Conservation (phyloP, 2,329 filamentous ascomycete species). For the Scolecobasidium constrictum region DNA sequence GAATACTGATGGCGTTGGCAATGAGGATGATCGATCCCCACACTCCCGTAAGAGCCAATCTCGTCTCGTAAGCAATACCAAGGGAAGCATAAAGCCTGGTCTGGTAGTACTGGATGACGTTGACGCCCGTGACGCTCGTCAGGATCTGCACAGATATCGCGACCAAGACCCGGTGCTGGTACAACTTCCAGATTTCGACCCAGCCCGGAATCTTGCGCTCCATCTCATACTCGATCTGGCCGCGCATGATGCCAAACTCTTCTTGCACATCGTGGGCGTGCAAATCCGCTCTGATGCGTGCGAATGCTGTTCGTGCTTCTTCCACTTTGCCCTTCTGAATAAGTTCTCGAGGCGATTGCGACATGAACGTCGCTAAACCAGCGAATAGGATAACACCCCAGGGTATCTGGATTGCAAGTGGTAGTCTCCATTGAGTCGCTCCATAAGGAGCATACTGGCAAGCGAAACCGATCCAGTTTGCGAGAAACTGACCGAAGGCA, state of each 20-base stretch:
- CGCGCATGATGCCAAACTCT: too few species aligned
- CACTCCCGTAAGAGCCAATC: too few species aligned
- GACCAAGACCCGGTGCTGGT: conserved; percentile 30
- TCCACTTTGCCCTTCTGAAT: too few species aligned
- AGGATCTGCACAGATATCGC: conserved; percentile 32
- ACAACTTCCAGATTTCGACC: conserved; percentile 33
- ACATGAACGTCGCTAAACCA: too few species aligned
- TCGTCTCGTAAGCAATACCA: too few species aligned
- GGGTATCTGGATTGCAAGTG: not conserved
- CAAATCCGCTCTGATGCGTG: conserved; percentile 23
- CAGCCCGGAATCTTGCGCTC: conserved; percentile 24
- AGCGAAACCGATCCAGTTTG: not conserved
- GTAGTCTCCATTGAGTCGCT: not conserved
- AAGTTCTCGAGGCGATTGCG: too few species aligned
- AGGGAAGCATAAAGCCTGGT: too few species aligned
- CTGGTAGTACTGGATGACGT: conserved; percentile 33
- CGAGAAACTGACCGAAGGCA: conserved; percentile 25
- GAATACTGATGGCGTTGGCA: too few species aligned
- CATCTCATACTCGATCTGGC: too few species aligned
- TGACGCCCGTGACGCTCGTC: conserved; percentile 31
- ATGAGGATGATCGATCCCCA: too few species aligned
- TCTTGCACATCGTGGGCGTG: conserved; percentile 23
- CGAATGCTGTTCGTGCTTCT: conserved; percentile 29
- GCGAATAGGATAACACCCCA: conserved; percentile 16
- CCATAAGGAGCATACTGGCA: not conserved